Percentiles rank a stretch among this genome's conserved stretches.
phyloP scores from a whole-genome alignment of 371 early-diverging fungal species.

The Entomophthora muscae region DNA sequence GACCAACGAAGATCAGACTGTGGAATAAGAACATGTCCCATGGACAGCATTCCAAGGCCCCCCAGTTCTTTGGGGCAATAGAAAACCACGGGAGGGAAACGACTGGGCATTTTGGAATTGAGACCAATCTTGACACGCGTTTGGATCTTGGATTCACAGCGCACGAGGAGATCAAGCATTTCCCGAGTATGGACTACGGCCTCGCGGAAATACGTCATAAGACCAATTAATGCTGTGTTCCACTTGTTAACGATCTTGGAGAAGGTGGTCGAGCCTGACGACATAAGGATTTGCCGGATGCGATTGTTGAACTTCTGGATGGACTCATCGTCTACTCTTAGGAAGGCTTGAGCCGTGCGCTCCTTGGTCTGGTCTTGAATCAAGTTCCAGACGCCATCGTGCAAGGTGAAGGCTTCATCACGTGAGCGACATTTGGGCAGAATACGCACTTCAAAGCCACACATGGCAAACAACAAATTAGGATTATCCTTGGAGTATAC shows the following conservation, averaged over 20 bases:
- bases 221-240: conserved; percentile 84
- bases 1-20: conserved; percentile 94
- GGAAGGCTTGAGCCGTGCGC: conserved; percentile 89
- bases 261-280: conserved; percentile 92
- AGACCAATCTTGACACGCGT: conserved; percentile 98
- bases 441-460: conserved; percentile 80
- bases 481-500: conserved; percentile 95
- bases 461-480: conserved; percentile 72
- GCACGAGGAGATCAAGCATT: conserved; percentile 85
- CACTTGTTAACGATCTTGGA: conserved; percentile 97
- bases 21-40: conserved; percentile 96
- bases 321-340: conserved; percentile 87
- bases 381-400: conserved; percentile 94
- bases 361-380: conserved; percentile 93
- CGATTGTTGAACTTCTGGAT: conserved; percentile 89
- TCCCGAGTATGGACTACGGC: conserved; percentile 95
- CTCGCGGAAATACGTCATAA: conserved; percentile 97
- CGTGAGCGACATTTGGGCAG: conserved; percentile 73
- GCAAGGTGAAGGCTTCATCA: conserved; percentile 74
- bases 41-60: conserved; percentile 97
- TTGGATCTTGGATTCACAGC: conserved; percentile 92
- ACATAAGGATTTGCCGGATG: conserved; percentile 93
- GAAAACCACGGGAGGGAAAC: conserved; percentile 97
- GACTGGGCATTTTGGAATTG: conserved; percentile 96
- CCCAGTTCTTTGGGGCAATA: conserved; percentile 90